phyloP scores from a whole-genome alignment of 495 filamentous ascomycete genomes.

The Xylaria bambusicola region DNA sequence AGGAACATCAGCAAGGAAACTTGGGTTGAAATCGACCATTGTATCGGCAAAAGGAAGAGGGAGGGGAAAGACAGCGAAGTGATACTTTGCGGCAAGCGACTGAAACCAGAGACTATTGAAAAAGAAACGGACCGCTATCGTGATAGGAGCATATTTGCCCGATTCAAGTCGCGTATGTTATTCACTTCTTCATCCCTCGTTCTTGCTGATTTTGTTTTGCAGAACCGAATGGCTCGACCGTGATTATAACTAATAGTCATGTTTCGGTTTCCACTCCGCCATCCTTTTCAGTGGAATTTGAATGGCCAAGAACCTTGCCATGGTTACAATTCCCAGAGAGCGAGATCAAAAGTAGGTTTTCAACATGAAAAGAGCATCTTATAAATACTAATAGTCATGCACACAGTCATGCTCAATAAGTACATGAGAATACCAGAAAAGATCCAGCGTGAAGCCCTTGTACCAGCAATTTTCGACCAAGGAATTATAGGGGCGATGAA shows the following conservation, averaged over 20 bases:
- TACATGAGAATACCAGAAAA: not conserved
- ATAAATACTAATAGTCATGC: too few species aligned
- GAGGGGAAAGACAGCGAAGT: not conserved
- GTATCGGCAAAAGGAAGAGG: not conserved
- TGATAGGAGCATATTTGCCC: not conserved
- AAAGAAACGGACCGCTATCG: not conserved
- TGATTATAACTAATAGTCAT: not conserved
- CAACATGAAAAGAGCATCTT: not conserved
- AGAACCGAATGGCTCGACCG: not conserved
- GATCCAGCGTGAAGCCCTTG: not conserved
- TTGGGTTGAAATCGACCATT: not conserved
- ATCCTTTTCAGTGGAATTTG: not conserved
- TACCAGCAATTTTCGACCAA: not conserved
- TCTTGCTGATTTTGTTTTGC: not conserved
- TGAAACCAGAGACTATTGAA: not conserved
- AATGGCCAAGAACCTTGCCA: conserved; percentile 1
- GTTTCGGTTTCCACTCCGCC: conserved; percentile 1
- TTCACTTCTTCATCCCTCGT: not conserved
- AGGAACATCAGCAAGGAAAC: not conserved
- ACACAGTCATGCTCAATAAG: not conserved
- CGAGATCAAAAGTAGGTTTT: too few species aligned
- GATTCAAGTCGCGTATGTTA: not conserved
- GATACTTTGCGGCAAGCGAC: conserved; percentile 2
- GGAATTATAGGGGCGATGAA: not conserved
- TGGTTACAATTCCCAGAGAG: too few species aligned